These are phyloP conservation scores for Rhizopogon vesiculosus DNA, from an alignment of 768 basidiomycete genomes.

Conservation along the genomic window DNA sequence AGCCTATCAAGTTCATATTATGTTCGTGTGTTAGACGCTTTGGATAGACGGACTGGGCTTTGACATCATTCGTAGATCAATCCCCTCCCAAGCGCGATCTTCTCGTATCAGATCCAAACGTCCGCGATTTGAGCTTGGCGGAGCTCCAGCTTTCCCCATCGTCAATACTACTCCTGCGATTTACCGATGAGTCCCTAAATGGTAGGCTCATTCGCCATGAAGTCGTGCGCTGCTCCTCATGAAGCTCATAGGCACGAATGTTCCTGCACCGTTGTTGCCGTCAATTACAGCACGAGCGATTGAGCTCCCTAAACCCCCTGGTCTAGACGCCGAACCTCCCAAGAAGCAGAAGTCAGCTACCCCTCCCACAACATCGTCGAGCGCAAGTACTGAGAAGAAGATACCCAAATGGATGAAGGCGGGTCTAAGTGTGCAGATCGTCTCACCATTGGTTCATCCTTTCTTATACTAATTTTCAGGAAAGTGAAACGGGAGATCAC, in stretches of 20 bases:
- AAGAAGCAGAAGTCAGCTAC: constrained; percentile 4
- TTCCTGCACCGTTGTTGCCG: constrained; percentile 61
- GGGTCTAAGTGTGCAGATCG: constrained; percentile 44
- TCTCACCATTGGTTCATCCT: background rate
- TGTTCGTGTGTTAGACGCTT: constrained; percentile 47
- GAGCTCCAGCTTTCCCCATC: constrained; percentile 78
- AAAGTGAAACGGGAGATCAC: constrained; percentile 29
- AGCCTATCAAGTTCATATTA: constrained; percentile 77
- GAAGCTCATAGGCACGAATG: constrained; percentile 38
- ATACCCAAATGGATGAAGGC: constrained; percentile 79
- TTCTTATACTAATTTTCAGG: constrained; percentile 7
- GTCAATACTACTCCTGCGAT: constrained; percentile 70
- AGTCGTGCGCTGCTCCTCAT: background rate
- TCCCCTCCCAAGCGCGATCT: constrained; percentile 78
- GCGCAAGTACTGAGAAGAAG: constrained; percentile 41
- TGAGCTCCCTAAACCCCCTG: constrained; percentile 61
- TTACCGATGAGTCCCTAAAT: constrained; percentile 69
- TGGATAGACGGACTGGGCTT: background rate
- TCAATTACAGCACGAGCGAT: constrained; percentile 53
- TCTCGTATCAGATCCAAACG: constrained; percentile 71
- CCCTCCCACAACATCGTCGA: constrained; percentile 8
- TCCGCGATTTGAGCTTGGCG: constrained; percentile 61
- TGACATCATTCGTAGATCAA: constrained; percentile 51
- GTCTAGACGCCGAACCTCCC: constrained; percentile 22
- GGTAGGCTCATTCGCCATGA: constrained; percentile 31